phyloP scores from a whole-genome alignment of 1,139 yeast genomes.

The Candida sp. region DNA sequence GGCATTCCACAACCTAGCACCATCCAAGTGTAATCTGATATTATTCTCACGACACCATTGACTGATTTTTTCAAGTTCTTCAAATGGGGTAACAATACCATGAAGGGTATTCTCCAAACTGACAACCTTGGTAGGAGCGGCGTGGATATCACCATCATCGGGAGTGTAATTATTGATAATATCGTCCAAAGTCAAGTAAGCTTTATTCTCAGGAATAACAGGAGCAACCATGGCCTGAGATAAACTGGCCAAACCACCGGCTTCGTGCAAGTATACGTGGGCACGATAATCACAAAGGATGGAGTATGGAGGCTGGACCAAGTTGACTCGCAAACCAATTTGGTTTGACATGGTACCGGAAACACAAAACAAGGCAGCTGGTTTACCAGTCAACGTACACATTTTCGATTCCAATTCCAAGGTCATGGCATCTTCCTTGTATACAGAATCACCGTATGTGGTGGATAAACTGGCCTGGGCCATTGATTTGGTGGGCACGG shows the following conservation, averaged over 20 bases:
- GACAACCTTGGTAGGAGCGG: constrained; percentile 83
- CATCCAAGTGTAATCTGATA: constrained; percentile 80
- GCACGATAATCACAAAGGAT: constrained; percentile 82
- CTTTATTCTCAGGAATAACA: constrained; percentile 70
- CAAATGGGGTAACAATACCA: constrained; percentile 79
- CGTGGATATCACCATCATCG: constrained; percentile 82
- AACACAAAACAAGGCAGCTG: constrained; percentile 79
- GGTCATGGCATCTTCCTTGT: constrained; percentile 78
- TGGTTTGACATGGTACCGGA: constrained; percentile 94
- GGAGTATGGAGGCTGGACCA: constrained; percentile 83
- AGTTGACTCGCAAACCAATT: constrained; percentile 74
- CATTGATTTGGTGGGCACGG: constrained; percentile 85
- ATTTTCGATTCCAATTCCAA: constrained; percentile 61
- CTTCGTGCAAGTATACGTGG: constrained; percentile 82
- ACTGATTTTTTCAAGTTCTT: constrained; percentile 72
- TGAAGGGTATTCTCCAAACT: constrained; percentile 87
- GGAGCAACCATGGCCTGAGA: constrained; percentile 94
- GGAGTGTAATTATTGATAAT: constrained; percentile 61
- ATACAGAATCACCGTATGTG: constrained; percentile 84
- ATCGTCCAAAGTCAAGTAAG: constrained; percentile 73
- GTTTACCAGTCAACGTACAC: constrained; percentile 73
- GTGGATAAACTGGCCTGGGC: constrained; percentile 35
- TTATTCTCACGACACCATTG: constrained; percentile 65
- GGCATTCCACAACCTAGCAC: constrained; percentile 97
- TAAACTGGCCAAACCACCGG: constrained; percentile 86